phyloP scores from a whole-genome alignment of 208 protist genomes.

The Trypanosoma grayi region DNA sequence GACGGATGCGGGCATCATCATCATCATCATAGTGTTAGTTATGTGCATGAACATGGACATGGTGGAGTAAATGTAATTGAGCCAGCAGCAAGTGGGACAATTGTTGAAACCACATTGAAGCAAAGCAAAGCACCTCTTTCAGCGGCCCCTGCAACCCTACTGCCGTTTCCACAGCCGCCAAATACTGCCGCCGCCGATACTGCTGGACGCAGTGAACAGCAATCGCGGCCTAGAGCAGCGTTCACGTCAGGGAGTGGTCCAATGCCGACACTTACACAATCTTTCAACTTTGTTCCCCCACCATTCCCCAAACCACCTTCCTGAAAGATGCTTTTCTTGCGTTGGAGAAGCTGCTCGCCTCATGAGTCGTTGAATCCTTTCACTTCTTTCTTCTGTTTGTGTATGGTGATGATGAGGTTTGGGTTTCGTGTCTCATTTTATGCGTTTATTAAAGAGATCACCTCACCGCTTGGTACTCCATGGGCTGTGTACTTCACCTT shows the following conservation, averaged over 20 bases:
- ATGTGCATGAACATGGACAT: conserved; percentile 4
- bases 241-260: neutral
- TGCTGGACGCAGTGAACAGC: no score
- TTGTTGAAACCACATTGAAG: no score
- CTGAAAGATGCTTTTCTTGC: neutral
- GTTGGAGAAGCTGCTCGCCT: neutral
- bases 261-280: neutral
- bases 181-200: neutral
- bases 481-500: no score
- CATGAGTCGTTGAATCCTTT: neutral
- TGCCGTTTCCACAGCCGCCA: neutral
- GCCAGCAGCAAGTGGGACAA: no score
- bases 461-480: no score
- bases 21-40: conserved; percentile 16
- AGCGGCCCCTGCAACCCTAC: no score
- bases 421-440: neutral
- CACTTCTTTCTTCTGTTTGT: neutral
- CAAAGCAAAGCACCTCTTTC: no score
- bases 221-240: neutral
- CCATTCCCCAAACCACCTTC: conserved; percentile 11
- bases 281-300: conserved; percentile 8
- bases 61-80: no score
- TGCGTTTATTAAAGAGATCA: no score
- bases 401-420: neutral
- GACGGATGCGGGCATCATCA: no score